Evolutionary conservation across 176 grass and related monocot species (phyloP), one percentile per base, ranked within the genome.

Genomic region (Eleusine indica): DNA sequence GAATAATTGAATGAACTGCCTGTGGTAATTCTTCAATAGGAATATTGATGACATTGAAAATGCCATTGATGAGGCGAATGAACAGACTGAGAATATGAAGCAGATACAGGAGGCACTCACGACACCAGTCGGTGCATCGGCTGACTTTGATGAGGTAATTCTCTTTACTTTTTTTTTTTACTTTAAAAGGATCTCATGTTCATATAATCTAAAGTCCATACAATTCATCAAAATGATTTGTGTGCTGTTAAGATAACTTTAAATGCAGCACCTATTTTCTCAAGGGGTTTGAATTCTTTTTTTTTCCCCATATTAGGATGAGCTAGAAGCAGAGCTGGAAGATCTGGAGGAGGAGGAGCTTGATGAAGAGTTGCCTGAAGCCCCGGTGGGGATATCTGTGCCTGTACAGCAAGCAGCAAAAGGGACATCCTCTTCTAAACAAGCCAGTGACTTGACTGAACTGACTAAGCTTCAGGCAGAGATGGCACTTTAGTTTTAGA

Each of bases 1-100:
- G 0, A 66, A 16, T 58, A 1, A 5, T 16, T 63, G 25, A 18
- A 60, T 84, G 11, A 56, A 47, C 44, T 48, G 49, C 1, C 15
- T 11, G 6, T 19, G 25, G 74, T 32, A 19, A 38, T 66, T 80
- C 3, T 73, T 80, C 4, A 68, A 19, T 74, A 93, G 90, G 76
- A 95, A 44, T n/a, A 75, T 91, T 0, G 73, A 88, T 87, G 93
- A 95, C 63, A 95, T 95, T 40, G 90, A 95, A 58, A 89, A 82
- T 32, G 76, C 74, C 48, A 87, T 90, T 16, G 83, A 90, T 30
- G 86, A 90, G 67, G 71, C 76, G 0, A 95, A 78, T 9, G 83
- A 92, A 6, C 80, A 90, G n/a, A 86, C 88, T 0, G 86, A 92
- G 60, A 84, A 85, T 70, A 92, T 95, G 86, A 92, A 63, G 71